Percentiles rank a stretch among this genome's conserved stretches.
Evolutionary conservation across 2,329 filamentous ascomycete genomes (phyloP).

Genomic region (Blastomyces parvus): DNA sequence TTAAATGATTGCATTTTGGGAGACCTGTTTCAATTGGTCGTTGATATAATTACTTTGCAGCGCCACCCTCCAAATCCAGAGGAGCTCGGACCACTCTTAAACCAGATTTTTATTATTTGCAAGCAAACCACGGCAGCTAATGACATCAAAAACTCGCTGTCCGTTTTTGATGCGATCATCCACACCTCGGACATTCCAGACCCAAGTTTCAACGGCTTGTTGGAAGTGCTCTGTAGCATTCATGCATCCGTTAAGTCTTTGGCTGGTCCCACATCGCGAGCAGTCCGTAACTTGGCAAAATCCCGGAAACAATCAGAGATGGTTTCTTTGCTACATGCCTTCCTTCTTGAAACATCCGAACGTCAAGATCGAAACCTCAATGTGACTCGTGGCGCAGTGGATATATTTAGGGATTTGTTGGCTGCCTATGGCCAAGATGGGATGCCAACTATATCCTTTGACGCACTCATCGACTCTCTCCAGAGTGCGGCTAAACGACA

Average conservation of each 20-base stretch:
- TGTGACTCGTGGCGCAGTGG: constrained; percentile 32
- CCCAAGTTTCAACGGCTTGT: constrained; percentile 28
- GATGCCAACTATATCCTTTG: constrained; percentile 31
- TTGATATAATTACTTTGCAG: constrained; percentile 36
- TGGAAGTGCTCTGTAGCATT: constrained; percentile 38
- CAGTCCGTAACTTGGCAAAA: constrained; percentile 34
- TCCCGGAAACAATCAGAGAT: constrained; percentile 32
- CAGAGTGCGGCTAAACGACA: constrained; percentile 27
- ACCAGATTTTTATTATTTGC: constrained; percentile 33
- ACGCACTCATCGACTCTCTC: constrained; percentile 29
- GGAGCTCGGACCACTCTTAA: constrained; percentile 30
- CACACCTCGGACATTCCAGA: constrained; percentile 33
- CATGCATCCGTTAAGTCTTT: constrained; percentile 37
- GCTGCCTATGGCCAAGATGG: constrained; percentile 32
- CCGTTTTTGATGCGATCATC: constrained; percentile 36
- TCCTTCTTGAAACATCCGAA: constrained; percentile 27
- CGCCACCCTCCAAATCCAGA: constrained; percentile 28
- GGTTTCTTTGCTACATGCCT: constrained; percentile 29
- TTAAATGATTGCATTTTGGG: constrained; percentile 30
- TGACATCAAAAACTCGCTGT: constrained; percentile 35
- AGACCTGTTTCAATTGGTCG: constrained; percentile 34
- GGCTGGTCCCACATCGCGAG: constrained; percentile 35
- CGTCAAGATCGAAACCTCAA: constrained; percentile 32
- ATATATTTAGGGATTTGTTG: constrained; percentile 34
- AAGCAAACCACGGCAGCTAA: constrained; percentile 32